Evolutionary conservation across 148 eudicot species (phyloP), one percentile per base, ranked within the genome.

Genomic region (Rhododendron griersonianum): DNA sequence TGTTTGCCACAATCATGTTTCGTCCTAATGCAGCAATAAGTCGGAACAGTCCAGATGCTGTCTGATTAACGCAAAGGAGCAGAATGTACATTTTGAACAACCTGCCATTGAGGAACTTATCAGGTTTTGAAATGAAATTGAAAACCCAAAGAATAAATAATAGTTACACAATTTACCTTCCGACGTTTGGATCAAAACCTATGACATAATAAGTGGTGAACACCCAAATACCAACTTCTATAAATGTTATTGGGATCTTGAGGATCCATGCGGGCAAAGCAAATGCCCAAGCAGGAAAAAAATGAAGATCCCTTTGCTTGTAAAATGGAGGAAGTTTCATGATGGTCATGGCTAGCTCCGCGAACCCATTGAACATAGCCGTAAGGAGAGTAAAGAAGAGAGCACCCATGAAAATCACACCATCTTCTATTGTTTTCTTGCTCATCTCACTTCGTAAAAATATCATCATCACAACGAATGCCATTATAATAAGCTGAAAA

Each of bases 271-370:
- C 45, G 1, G 98, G 98, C 80, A 96, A 71, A 86, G 96, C 47
- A 81, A 90, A 96, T 61, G 96, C 96, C 98, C 98, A 96, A 19
- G 98, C 90, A 55, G 98, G 98, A 25, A 90, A 96, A 39, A 96
- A 95, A 3, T 89, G 92, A 86, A 95, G 90, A 86, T 96, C 96
- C 80, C 98, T 87, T 78, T 96, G 98, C 89, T 96, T 96, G 86
- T 90, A 96, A 80, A 94, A 96, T 71, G 91, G 89, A 0, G 98
- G 98, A 75, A 96, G 95, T 88, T 93, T 94, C 88, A 90, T 15
- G 73, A 94, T 93, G 74, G 93, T 89, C 87, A 96, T 45, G 77
- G 98, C 84, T 37, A 94, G 90, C 90, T 96, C 98, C 1, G 94
- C 88, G 82, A 91, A 93, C 19, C 95, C 98, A 87, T 92, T 95